Base-by-base conservation (phyloP, 2,329 filamentous ascomycete genomes). In the Clarireedia monteithiana region DNA sequence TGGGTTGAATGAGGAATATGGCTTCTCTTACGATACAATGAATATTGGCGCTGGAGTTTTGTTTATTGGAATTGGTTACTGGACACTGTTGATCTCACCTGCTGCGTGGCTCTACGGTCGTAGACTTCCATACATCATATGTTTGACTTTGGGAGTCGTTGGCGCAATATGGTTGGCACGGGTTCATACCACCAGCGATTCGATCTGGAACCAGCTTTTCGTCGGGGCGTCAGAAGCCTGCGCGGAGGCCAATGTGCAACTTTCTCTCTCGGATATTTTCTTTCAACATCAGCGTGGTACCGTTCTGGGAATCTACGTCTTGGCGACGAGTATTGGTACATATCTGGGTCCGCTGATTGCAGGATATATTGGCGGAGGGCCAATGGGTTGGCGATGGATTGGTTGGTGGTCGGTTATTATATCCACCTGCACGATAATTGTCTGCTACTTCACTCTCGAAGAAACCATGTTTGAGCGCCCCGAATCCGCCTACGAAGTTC, bases 21-120 rank as follows among this genome's bases (percentile, higher is more conserved):
- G 74, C 9, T 79, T 82, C 56, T 70, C 71, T 26, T 81, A 79
- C 61, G 69, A 70, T 36, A 71, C 75, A 5, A 78, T 79, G 67
- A 81, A 82, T 53, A 79, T 75, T 4, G 78, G 77, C n/a, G 79
- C 78, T 0, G 79, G 78, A 24, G 76, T 82, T 2, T 65, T 82
- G 48, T 82, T 82, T 62, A 63, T 79, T 36, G 77, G 74, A 2
- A 81, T 82, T 53, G 79, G 79, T 5, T 80, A 79, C 62, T 79
- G 77, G 69, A 77, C 77, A 1, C 66, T 82, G 48, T 69, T 82
- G 14, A 73, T 77, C 36, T 77, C 76, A 17, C 78, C 79, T 0
- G 73, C 75, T 20, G 76, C 79, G 2, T 77, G 76, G 64, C 67
- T 82, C 0, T 82, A 81, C 62, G 79, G 79, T 45, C 74, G 79